phyloP scores from a whole-genome alignment of 148 eudicot species.

The Cornus suecica region DNA sequence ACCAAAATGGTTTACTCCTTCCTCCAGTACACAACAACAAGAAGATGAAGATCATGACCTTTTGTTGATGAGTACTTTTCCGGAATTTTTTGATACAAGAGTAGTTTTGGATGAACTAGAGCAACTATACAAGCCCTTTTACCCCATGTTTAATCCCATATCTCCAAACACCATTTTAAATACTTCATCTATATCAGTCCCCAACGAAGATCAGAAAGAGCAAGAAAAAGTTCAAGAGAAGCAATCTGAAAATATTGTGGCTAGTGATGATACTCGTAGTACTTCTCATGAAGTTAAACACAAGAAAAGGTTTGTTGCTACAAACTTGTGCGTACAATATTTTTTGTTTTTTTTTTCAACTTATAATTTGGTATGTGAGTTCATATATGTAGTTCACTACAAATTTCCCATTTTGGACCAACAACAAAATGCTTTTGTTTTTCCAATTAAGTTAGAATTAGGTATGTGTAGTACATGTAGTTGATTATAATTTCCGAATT shows the following conservation, averaged over 20 bases:
- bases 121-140: slow-evolving; percentile 45
- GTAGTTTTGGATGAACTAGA: slow-evolving; percentile 30
- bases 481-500: too few species aligned
- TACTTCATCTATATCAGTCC: neutral
- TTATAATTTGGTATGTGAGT: too few species aligned
- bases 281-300: slow-evolving; percentile 20
- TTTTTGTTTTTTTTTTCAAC: too few species aligned
- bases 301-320: slow-evolving; percentile 27
- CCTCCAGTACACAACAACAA: neutral
- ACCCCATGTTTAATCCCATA: slow-evolving; percentile 8
- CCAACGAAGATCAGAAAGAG: neutral
- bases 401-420: too few species aligned
- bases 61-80: slow-evolving; percentile 8
- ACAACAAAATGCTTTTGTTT: too few species aligned
- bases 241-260: neutral
- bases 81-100: slow-evolving; percentile 13
- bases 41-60: slow-evolving; percentile 12
- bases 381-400: too few species aligned
- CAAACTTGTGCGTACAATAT: too few species aligned
- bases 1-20: slow-evolving; percentile 2
- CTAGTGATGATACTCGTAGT: neutral
- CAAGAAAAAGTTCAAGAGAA: slow-evolving; percentile 10
- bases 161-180: neutral
- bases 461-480: too few species aligned
- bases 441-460: neutral